Evolutionary conservation across 2,329 filamentous ascomycete species (phyloP).

Genomic region (Penicillium sumatraense): DNA sequence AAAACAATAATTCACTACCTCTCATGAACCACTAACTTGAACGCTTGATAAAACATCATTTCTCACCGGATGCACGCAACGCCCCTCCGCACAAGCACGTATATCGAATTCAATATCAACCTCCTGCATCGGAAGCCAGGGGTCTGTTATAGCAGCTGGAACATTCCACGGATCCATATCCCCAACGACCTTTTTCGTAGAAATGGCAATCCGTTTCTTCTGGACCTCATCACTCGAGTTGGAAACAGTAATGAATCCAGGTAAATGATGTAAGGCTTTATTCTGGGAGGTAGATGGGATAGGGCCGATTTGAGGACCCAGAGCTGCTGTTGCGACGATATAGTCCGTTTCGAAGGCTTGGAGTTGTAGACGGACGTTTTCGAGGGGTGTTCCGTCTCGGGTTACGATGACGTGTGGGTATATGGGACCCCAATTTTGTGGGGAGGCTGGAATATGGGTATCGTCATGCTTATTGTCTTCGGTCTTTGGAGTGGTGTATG

Average conservation of each 20-base stretch:
- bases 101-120: conserved; percentile 56
- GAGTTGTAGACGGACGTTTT: conserved; percentile 62
- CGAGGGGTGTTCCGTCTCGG: conserved; percentile 51
- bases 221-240: not conserved
- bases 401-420: conserved; percentile 54
- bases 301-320: conserved; percentile 17
- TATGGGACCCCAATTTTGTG: conserved; percentile 38
- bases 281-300: conserved; percentile 8
- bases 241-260: conserved; percentile 1
- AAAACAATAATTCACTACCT: too few species aligned
- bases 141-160: conserved; percentile 22
- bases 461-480: too few species aligned
- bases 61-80: conserved; percentile 30
- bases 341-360: conserved; percentile 63
- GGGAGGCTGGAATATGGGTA: conserved; percentile 10
- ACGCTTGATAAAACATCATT: not conserved
- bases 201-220: conserved; percentile 18
- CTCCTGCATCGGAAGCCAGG: conserved; percentile 46
- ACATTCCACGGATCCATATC: conserved; percentile 25
- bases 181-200: conserved; percentile 16
- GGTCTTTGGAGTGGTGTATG: not conserved
- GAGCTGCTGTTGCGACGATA: conserved; percentile 59
- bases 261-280: conserved; percentile 10
- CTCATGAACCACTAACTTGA: not conserved
- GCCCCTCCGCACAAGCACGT: conserved; percentile 44